phyloP scores from a whole-genome alignment of 345 rosid genomes.

The Eucalyptus coolabah region DNA sequence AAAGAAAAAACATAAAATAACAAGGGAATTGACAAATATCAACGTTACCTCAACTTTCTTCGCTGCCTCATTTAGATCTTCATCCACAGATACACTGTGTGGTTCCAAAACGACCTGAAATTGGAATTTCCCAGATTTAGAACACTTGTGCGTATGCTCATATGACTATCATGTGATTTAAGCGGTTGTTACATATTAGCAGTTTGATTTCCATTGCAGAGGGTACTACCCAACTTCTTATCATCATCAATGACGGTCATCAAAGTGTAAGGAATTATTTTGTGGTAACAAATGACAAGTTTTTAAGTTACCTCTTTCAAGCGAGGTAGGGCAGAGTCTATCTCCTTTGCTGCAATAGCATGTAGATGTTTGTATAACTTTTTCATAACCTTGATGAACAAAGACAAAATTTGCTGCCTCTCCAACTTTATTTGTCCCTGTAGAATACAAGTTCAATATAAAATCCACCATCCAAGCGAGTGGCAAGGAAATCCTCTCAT shows the following conservation, averaged over 20 bases:
- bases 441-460: conserved; percentile 1
- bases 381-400: conserved; percentile 64
- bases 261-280: background rate
- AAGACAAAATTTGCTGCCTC: conserved; percentile 53
- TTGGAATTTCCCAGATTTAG: background rate
- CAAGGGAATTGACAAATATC: background rate
- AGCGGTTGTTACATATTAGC: background rate
- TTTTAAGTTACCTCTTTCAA: conserved; percentile 60
- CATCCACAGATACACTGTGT: conserved; percentile 72
- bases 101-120: conserved; percentile 62
- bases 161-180: background rate
- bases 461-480: background rate
- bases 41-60: conserved; percentile 65
- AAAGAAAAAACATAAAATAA: background rate
- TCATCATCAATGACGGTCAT: background rate
- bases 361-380: conserved; percentile 60
- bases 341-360: conserved; percentile 51
- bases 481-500: background rate
- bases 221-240: background rate
- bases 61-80: conserved; percentile 82
- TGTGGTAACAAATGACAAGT: background rate
- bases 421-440: conserved; percentile 86
- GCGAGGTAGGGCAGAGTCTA: conserved; percentile 48
- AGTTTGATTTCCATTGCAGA: background rate
- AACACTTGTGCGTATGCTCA: background rate